Base-by-base conservation (phyloP, 805 yeast genomes). In the Wickerhamiella parazyma region DNA sequence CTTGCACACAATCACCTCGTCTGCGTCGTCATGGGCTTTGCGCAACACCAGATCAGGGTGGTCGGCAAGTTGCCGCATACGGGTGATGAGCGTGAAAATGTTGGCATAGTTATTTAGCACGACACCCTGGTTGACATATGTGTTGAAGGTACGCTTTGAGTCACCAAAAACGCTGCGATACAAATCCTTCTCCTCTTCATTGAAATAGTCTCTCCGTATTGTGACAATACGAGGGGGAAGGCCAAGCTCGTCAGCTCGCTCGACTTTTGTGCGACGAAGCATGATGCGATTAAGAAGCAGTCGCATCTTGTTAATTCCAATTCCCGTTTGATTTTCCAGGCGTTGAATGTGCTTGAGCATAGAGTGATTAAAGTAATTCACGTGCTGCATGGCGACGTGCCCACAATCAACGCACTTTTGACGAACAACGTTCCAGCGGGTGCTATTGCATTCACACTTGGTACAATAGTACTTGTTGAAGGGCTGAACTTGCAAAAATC, bases 41-140 rank as follows among this genome's bases (percentile, higher is more conserved):
- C 86, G 77, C 57, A 91, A 66, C 1, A 91, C 96, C 49, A 91
- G 67, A 63, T 91, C 99, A 0, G 99, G 99, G 61, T 91, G 99
- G 60, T 91, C 98, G 0, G 98, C 97, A 53, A 91, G 68, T 62
- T 91, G 98, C 55, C 99, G 75, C 98, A 91, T 93, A 54, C 98
- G 69, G 0, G 98, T 91, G 55, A 91, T 87, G 45, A 91, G 70
- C 0, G 97, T 87, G 65, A 91, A 91, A 55, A 91, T 91, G 56
- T 91, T 91, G 37, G 98, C 98, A 64, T 91, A 91, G 60, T 91
- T 91, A 63, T 91, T 91, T 46, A 91, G 67, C 19, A 91, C 96
- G 33, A 91, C 95, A 62, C 98, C 98, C 57, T 84, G 89, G 18
- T 93, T 91, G 33, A 91, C 97, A 58, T 77, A 91, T 36, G 86